Base-by-base conservation (phyloP, 1,139 yeast species). In the Pneumocystis oryctolagi region DNA sequence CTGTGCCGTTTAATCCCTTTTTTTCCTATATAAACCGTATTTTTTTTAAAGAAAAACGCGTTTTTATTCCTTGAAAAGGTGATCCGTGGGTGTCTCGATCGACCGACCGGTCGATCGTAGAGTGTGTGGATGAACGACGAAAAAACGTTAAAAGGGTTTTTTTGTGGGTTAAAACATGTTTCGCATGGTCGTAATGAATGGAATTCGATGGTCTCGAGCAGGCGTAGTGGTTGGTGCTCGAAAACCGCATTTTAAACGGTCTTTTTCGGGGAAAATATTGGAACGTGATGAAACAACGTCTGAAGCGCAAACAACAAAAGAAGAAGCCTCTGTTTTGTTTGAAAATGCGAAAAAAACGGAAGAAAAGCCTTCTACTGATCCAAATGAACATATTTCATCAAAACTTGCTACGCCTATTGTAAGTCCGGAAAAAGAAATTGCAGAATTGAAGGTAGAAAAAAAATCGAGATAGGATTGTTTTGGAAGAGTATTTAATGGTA, bases 401-500 rank as follows among this genome's bases (percentile, higher is more conserved):
- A 8, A 47, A 18, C 5, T 31, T 25, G 12, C 6, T 3, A 14
- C 8, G 9, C 5, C 20, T 25, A 4, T 14, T 18, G 14, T 12
- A 25, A 14, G 9, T 25, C 2, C 16, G 30, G 63, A 64, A 58
- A 62, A 64, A 62, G 69, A 68, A 64, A 65, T 72, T 57, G 67
- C 66, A 35, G 73, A 68, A 62, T 74, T 84, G 67, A 77, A 57
- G 12, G 59, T 57, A 39, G 3, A n/a, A 82, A 72, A 77, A 77
- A 55, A 84, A 85, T 72, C 78, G 5, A 16, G 2, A 37, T 82
- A 67, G n/a, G n/a, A n/a, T 79, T 76, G 58, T 79, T 79, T 67
- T 88, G 87, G 75, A 90, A 85, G 71, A 87, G 87, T 73, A 96
- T 89, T 67, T 79, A 81, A 67, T 92, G 89, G 35, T 87, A 85